Base-by-base conservation (phyloP, 1,139 yeast species). In the Hyphopichia khmerensis region DNA sequence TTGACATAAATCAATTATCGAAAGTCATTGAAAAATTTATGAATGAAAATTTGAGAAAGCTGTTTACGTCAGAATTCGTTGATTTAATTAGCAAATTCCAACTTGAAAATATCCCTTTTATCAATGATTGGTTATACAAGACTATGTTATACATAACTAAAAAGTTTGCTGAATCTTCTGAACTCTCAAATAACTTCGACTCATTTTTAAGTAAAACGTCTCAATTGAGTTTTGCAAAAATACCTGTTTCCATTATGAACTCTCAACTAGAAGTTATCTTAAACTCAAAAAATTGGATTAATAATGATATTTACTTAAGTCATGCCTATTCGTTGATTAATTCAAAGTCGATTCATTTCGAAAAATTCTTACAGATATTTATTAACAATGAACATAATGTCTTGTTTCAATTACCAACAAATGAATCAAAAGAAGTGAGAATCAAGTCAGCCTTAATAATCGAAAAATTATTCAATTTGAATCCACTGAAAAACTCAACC, bases 261-360 rank as follows among this genome's bases (percentile, higher is more conserved):
- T 69, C 95, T 0, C 86, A 86, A 49, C 60, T 87, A 30, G 95
- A 88, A 57, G 88, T 79, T 14, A 59, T 84, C 4, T 65, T 85
- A 19, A 64, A 65, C 4, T 72, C 71, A 29, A 50, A 59, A 9
- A 56, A 63, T 37, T 86, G 88, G 84, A 55, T 79, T 3, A 42
- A 47, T 15, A 49, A 62, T n/a, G 55, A 64, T 15, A 55, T 52
- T 1, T 59, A 59, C 14, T 57, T 87, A 47, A 64, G 69, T 37
- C 77, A 82, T 51, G 64, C 69, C 4, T 60, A 66, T 31, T 50
- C 53, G 40, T 40, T 72, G 2, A 53, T 76, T 4, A 56, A 73
- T 23, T 62, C 64, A 24, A 62, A 62, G 15, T 52, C 60, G 13
- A 59, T 85, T 38, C 78, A 80, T 32, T 69, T 59, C 49, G 72